phyloP scores from a whole-genome alignment of 495 filamentous ascomycete species.

The Xylaria palmicola region DNA sequence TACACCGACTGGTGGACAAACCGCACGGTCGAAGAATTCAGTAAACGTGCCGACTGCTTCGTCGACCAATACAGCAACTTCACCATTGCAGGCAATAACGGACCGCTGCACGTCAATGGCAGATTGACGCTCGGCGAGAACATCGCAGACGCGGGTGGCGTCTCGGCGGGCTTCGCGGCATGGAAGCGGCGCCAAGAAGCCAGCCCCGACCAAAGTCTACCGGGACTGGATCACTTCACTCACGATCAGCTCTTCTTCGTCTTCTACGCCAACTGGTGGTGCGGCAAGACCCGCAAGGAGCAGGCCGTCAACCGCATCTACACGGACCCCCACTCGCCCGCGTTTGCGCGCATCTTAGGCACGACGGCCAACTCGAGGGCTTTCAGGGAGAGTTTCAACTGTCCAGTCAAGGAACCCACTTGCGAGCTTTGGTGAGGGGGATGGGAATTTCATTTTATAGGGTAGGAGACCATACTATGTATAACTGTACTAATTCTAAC shows the following conservation, averaged over 20 bases:
- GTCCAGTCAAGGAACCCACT: conserved; percentile 60
- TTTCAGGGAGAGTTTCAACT: conserved; percentile 67
- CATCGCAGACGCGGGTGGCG: conserved; percentile 72
- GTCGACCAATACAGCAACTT: conserved; percentile 67
- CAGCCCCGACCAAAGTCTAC: conserved; percentile 57
- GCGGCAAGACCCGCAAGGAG: conserved; percentile 60
- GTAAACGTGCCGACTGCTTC: conserved; percentile 67
- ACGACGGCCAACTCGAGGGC: conserved; percentile 66
- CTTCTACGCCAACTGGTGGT: conserved; percentile 66
- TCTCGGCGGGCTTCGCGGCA: conserved; percentile 63
- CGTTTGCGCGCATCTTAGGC: conserved; percentile 58
- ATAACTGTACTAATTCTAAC: not conserved
- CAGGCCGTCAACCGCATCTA: conserved; percentile 56
- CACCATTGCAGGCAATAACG: conserved; percentile 55
- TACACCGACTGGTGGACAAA: conserved; percentile 71
- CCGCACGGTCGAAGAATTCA: conserved; percentile 60
- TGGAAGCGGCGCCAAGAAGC: conserved; percentile 58
- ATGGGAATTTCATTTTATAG: too few species aligned
- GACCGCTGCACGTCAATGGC: conserved; percentile 65
- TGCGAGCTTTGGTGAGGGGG: conserved; percentile 65
- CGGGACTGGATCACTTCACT: conserved; percentile 62
- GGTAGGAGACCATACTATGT: not conserved
- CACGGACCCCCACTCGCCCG: conserved; percentile 65
- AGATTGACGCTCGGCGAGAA: conserved; percentile 70
- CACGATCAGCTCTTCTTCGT: conserved; percentile 76